A percentile compares a stretch with the other conserved stretches of the same genome.
Conservation (phyloP, 2,329 filamentous ascomycete genomes). For the Rutstroemia sp. region DNA sequence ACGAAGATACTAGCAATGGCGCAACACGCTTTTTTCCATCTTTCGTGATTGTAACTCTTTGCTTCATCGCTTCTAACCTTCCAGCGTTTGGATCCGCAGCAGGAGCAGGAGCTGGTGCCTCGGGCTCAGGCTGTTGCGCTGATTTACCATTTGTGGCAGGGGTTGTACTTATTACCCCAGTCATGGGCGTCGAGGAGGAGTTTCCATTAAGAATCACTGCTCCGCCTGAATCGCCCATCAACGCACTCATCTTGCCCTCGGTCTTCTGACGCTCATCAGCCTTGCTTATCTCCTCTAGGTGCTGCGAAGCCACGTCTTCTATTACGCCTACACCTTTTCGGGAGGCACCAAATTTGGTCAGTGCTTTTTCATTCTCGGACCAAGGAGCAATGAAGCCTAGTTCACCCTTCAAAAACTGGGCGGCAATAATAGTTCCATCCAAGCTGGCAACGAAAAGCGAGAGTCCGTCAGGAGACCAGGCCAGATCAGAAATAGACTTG, state of each 20-base stretch:
- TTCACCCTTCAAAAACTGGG: slow-evolving; percentile 79
- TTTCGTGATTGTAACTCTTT: slow-evolving; percentile 88
- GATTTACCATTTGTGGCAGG: slow-evolving; percentile 19
- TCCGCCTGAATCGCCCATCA: slow-evolving; percentile 76
- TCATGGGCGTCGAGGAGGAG: slow-evolving; percentile 20
- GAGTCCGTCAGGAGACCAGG: slow-evolving; percentile 89
- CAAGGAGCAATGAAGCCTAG: slow-evolving; percentile 80
- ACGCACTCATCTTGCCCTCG: slow-evolving; percentile 92
- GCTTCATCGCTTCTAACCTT: slow-evolving; percentile 68
- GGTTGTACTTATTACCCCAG: slow-evolving; percentile 15
- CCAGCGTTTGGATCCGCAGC: slow-evolving; percentile 44
- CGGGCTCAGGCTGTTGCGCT: slow-evolving; percentile 32
- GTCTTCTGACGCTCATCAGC: slow-evolving; percentile 83
- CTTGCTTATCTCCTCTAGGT: slow-evolving; percentile 86
- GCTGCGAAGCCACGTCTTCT: slow-evolving; percentile 82
- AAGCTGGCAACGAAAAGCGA: slow-evolving; percentile 80
- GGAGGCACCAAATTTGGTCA: slow-evolving; percentile 87
- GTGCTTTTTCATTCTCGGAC: slow-evolving; percentile 84
- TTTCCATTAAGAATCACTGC: slow-evolving; percentile 26
- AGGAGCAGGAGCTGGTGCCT: slow-evolving; percentile 20
- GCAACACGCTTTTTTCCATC: slow-evolving; percentile 96
- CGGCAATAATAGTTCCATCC: slow-evolving; percentile 78
- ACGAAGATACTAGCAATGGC: slow-evolving; percentile 83
- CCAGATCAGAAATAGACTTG: slow-evolving; percentile 89
- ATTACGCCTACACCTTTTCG: slow-evolving; percentile 84